Percentiles rank a stretch among this genome's conserved stretches.
Conservation (phyloP, 352 stramenopile species). For the Globisporangium uncinulatum region DNA sequence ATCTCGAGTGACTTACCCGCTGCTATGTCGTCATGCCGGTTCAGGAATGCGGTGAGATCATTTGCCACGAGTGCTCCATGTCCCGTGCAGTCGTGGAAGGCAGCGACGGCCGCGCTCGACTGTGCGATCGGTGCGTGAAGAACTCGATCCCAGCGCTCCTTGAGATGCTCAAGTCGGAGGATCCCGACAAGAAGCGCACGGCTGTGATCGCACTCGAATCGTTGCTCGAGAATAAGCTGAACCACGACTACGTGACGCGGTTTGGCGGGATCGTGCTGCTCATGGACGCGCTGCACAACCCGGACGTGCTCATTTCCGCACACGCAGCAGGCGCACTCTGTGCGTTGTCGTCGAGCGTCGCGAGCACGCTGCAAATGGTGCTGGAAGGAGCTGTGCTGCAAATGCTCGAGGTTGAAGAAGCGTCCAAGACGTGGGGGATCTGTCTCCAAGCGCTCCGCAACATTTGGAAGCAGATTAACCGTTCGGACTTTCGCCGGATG, state of each 20-base stretch:
- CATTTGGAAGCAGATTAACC: conserved; percentile 88
- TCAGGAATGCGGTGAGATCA: conserved; percentile 84
- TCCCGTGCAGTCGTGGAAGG: conserved; percentile 81
- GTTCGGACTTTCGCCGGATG: conserved; percentile 81
- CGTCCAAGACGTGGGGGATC: conserved; percentile 65
- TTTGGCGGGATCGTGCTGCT: conserved; percentile 65
- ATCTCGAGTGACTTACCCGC: not conserved
- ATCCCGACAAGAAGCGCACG: conserved; percentile 54
- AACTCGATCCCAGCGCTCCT: conserved; percentile 71
- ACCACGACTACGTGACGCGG: conserved; percentile 82
- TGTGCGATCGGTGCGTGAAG: conserved; percentile 84
- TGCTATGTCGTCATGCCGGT: not conserved
- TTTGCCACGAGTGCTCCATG: conserved; percentile 83
- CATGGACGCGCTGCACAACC: conserved; percentile 63
- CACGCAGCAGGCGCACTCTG: conserved; percentile 75
- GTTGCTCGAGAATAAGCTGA: conserved; percentile 77
- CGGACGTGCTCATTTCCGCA: conserved; percentile 56
- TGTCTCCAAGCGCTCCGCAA: conserved; percentile 79
- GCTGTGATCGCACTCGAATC: conserved; percentile 75
- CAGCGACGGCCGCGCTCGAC: conserved; percentile 61
- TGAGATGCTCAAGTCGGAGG: conserved; percentile 41
- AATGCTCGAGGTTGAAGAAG: conserved; percentile 85
- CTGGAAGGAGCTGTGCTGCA: conserved; percentile 84
- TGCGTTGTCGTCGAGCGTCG: conserved; percentile 69
- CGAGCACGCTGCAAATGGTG: conserved; percentile 82